Percentiles rank a stretch among this genome's conserved stretches.
These are phyloP conservation scores for Mycena metata DNA, from an alignment of 768 basidiomycete genomes.

Conservation along the genomic window DNA sequence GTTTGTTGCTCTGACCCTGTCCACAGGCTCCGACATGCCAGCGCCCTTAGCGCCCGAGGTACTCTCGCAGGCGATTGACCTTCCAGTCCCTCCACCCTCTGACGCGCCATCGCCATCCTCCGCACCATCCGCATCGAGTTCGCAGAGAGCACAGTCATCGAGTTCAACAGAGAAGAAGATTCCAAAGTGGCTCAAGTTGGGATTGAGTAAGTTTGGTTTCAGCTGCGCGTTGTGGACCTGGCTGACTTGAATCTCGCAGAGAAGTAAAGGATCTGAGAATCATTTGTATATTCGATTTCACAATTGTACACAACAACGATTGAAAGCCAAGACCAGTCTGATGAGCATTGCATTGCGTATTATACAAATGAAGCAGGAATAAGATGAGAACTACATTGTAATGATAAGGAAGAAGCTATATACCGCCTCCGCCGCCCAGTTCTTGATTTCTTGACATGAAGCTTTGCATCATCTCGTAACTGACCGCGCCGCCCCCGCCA, in stretches of 20 bases:
- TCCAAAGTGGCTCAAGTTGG: conserved; percentile 86
- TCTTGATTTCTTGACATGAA: conserved; percentile 56
- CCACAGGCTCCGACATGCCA: conserved; percentile 63
- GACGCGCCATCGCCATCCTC: conserved; percentile 32
- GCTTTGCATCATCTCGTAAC: conserved; percentile 58
- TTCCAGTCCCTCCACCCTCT: conserved; percentile 68
- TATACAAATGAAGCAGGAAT: conserved; percentile 33
- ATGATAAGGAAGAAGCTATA: not conserved
- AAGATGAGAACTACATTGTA: conserved; percentile 1
- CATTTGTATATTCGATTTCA: no score
- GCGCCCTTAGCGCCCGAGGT: conserved; percentile 77
- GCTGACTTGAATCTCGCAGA: conserved; percentile 30
- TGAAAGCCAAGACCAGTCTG: not conserved
- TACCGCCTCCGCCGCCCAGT: not conserved
- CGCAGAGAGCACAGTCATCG: not conserved
- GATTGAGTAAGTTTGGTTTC: conserved; percentile 59
- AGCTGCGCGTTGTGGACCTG: no score
- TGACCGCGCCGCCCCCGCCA: conserved; percentile 46
- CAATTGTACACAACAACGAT: no score
- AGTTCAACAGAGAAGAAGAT: conserved; percentile 65
- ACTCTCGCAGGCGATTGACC: conserved; percentile 70
- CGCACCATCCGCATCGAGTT: conserved; percentile 15
- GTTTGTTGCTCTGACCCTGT: not conserved
- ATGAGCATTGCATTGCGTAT: conserved; percentile 16
- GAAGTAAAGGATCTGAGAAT: conserved; percentile 27